Percentiles rank a stretch among this genome's conserved stretches.
Conservation (phyloP, 2,329 filamentous ascomycete genomes). For the Metarhizium robertsii region DNA sequence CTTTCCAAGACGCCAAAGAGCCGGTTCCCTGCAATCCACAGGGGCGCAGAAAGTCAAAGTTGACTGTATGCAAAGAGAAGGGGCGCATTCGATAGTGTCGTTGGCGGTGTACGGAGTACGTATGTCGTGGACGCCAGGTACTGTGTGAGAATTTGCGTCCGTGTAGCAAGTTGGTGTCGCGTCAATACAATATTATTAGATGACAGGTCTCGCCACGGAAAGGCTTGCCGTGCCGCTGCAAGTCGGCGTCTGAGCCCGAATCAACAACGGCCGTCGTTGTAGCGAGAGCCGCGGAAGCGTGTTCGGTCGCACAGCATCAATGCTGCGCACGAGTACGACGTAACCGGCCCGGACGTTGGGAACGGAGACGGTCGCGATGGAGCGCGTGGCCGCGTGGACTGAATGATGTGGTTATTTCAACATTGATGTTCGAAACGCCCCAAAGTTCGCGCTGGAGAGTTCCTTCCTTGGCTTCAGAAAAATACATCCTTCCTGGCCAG, state of each 20-base stretch:
- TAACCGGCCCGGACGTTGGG: background rate
- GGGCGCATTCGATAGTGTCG: no score
- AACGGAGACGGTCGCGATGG: background rate
- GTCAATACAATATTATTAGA: background rate
- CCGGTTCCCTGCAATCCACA: no score
- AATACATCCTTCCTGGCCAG: background rate
- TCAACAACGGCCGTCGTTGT: background rate
- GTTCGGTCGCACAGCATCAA: background rate
- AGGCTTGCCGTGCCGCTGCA: background rate
- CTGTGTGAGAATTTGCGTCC: background rate
- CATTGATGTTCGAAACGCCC: no score
- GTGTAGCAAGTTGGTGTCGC: background rate
- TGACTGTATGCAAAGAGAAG: no score
- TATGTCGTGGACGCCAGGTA: background rate
- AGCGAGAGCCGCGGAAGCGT: background rate
- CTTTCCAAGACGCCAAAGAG: no score
- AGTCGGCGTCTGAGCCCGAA: background rate
- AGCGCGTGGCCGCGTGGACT: no score
- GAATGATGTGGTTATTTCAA: no score
- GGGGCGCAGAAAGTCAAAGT: no score
- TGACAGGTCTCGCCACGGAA: background rate
- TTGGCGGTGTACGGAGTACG: no score
- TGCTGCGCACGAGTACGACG: background rate
- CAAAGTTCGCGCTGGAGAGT: no score
- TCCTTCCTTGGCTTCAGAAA: no score